Conservation (phyloP, 2,329 filamentous ascomycete genomes). For the Lachnum nothofagi region DNA sequence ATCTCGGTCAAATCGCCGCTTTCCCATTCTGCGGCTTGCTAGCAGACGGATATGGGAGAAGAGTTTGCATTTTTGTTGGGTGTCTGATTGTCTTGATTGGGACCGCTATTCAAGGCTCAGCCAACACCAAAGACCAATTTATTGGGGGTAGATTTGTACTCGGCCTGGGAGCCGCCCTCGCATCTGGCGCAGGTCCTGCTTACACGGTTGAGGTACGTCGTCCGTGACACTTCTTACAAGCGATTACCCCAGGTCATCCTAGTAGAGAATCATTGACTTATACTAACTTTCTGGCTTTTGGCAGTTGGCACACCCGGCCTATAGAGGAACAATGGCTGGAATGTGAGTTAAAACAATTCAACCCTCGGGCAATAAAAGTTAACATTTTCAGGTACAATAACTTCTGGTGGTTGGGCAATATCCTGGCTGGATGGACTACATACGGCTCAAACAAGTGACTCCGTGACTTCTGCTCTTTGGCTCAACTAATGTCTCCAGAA, state of each 20-base stretch:
- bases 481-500: too few species aligned
- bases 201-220: conserved; percentile 46
- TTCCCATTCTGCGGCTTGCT: conserved; percentile 44
- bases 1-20: conserved; percentile 45
- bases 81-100: conserved; percentile 42
- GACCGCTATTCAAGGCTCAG: conserved; percentile 41
- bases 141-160: conserved; percentile 57
- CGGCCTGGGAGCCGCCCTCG: conserved; percentile 50
- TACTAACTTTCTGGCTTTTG: conserved; percentile 37
- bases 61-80: conserved; percentile 44
- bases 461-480: too few species aligned
- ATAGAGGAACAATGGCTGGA: too few species aligned
- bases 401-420: too few species aligned
- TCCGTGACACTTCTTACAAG: conserved; percentile 40
- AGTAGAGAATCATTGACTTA: conserved; percentile 24
- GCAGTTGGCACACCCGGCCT: too few species aligned
- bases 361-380: too few species aligned
- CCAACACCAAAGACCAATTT: conserved; percentile 40
- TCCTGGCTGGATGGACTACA: too few species aligned
- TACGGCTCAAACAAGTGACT: too few species aligned
- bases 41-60: conserved; percentile 44
- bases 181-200: conserved; percentile 42
- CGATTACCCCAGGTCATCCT: conserved; percentile 31
- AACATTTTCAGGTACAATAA: too few species aligned
- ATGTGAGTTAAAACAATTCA: too few species aligned